These are phyloP conservation scores for Pinus tabuliformis DNA, from an alignment of 75 land plant genomes.

Conservation along the genomic window DNA sequence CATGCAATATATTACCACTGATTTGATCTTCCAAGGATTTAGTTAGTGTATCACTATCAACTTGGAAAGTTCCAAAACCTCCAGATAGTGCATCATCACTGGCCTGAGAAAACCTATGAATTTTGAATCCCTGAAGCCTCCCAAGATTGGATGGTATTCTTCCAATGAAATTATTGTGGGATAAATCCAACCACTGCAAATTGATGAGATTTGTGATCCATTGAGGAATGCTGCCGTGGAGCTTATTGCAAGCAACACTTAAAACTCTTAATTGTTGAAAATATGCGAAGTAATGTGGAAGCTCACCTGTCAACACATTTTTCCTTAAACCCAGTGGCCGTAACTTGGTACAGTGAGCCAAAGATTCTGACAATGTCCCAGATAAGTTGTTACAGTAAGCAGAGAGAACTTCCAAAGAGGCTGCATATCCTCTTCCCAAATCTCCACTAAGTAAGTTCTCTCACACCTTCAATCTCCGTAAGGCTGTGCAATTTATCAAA, in stretches of 20 bases:
- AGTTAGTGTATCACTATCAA: too few species aligned
- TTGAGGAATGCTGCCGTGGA: conserved; percentile 11
- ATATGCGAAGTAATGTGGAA: background rate
- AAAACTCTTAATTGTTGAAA: conserved; percentile 1
- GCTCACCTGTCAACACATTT: conserved; percentile 13
- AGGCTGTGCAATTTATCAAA: background rate
- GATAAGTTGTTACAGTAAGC: background rate
- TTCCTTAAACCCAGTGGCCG: conserved; percentile 5
- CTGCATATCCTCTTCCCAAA: background rate
- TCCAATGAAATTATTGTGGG: background rate
- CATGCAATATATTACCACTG: conserved; percentile 18
- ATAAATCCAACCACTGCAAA: too few species aligned
- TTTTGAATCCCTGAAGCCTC: conserved; percentile 3
- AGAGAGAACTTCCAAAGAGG: background rate
- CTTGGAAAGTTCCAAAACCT: too few species aligned
- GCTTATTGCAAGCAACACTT: conserved; percentile 1
- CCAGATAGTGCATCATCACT: conserved; percentile 13
- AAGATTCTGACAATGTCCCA: background rate
- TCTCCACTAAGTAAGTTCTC: background rate
- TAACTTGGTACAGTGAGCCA: background rate
- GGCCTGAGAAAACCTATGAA: conserved; percentile 16
- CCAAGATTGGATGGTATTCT: conserved; percentile 19
- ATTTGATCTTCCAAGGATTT: background rate
- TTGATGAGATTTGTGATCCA: background rate
- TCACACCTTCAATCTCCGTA: background rate